Evolutionary conservation across 1,139 yeast genomes (phyloP).

Genomic region (Trichomonascaceae sp.): DNA sequence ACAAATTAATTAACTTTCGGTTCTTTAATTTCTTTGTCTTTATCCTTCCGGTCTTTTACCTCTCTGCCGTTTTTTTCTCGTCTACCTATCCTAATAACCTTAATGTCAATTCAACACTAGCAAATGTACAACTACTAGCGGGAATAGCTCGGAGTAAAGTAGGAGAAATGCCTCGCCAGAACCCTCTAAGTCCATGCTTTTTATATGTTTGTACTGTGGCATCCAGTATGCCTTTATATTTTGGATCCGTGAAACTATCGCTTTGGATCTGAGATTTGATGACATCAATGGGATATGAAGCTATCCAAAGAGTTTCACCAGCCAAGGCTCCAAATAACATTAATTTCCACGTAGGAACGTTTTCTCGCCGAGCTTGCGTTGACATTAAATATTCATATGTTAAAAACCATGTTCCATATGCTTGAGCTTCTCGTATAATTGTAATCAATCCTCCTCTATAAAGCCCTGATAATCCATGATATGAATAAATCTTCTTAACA

Average conservation of each 20-base stretch:
- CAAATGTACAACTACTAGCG: slow-evolving; percentile 71
- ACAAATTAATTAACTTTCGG: neutral
- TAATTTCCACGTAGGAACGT: slow-evolving; percentile 56
- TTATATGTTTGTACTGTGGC: slow-evolving; percentile 45
- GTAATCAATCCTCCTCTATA: slow-evolving; percentile 61
- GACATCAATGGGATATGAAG: slow-evolving; percentile 67
- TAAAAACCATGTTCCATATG: slow-evolving; percentile 78
- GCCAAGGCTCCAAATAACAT: slow-evolving; percentile 62
- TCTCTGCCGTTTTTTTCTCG: neutral
- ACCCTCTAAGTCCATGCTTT: slow-evolving; percentile 49
- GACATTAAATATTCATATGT: slow-evolving; percentile 60
- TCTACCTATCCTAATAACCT: slow-evolving; percentile 40
- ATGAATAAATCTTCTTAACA: slow-evolving; percentile 40
- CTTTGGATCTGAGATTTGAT: slow-evolving; percentile 66
- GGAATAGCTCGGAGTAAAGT: slow-evolving; percentile 67
- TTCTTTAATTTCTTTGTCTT: neutral
- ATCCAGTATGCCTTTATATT: slow-evolving; percentile 40
- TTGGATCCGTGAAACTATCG: slow-evolving; percentile 45
- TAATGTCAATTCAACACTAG: slow-evolving; percentile 66
- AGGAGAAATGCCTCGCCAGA: slow-evolving; percentile 69
- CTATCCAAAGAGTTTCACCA: slow-evolving; percentile 67
- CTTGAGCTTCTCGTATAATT: slow-evolving; percentile 62
- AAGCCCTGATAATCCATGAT: slow-evolving; percentile 50
- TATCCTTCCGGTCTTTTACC: neutral
- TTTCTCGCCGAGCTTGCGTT: slow-evolving; percentile 36